Percentiles rank a stretch among this genome's conserved stretches.
phyloP scores from a whole-genome alignment of 1,284 basidiomycete genomes.

The Farysia itapuensis region DNA sequence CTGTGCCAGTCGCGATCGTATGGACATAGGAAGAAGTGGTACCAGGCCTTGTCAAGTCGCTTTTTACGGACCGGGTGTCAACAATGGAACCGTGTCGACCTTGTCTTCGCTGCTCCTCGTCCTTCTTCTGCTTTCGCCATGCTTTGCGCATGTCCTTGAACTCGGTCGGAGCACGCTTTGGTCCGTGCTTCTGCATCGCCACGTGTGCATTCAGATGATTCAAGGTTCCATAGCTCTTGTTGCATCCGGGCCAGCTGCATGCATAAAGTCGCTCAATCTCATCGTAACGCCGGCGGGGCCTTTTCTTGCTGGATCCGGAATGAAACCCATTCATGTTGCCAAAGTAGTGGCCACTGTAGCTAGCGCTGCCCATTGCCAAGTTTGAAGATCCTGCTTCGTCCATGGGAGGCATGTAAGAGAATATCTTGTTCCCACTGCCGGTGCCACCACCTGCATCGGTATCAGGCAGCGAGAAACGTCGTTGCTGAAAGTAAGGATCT shows the following conservation, averaged over 20 bases:
- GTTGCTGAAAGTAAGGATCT: constrained; percentile 18
- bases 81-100: constrained; percentile 7
- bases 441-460: constrained; percentile 6
- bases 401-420: constrained; percentile 42
- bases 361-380: constrained; percentile 2
- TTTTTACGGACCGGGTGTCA: constrained; percentile 4
- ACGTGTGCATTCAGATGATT: constrained; percentile 92
- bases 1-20: too few relatives aligned
- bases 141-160: constrained; percentile 96
- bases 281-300: constrained; percentile 47
- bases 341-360: constrained; percentile 25
- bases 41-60: background rate
- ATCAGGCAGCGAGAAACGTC: constrained; percentile 30
- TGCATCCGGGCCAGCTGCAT: constrained; percentile 78
- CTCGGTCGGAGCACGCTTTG: constrained; percentile 80
- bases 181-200: constrained; percentile 85
- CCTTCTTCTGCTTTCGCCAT: constrained; percentile 91
- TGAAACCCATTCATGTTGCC: constrained; percentile 12
- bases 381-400: too few relatives aligned
- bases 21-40: background rate
- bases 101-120: constrained; percentile 62
- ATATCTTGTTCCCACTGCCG: constrained; percentile 23
- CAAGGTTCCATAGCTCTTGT: constrained; percentile 80
- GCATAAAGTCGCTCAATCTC: constrained; percentile 83
- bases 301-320: constrained; percentile 37